These are phyloP conservation scores for Colletotrichum sansevieriae DNA, from an alignment of 2,329 filamentous ascomycete species.

Conservation along the genomic window DNA sequence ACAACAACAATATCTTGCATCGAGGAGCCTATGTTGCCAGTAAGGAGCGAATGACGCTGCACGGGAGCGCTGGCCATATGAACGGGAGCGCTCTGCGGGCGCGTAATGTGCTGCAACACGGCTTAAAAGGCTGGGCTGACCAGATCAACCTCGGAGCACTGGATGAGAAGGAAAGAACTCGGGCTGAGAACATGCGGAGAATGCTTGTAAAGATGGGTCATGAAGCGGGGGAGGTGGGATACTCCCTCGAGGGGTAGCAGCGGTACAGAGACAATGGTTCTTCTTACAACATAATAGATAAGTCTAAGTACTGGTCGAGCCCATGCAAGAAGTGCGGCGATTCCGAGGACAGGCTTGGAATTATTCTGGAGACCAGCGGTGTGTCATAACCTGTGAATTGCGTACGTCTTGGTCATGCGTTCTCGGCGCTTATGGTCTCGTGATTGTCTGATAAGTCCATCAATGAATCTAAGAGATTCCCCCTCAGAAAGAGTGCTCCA, in stretches of 20 bases:
- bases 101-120: conserved; percentile 82
- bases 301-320: background rate
- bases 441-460: conserved; percentile 6
- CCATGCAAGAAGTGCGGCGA: conserved; percentile 7
- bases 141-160: conserved; percentile 67
- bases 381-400: conserved; percentile 34
- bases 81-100: conserved; percentile 68
- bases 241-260: conserved; percentile 62
- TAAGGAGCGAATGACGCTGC: conserved; percentile 77
- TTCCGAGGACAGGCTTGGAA: conserved; percentile 23
- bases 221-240: conserved; percentile 73
- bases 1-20: conserved; percentile 90
- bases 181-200: conserved; percentile 74
- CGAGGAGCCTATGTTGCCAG: conserved; percentile 72
- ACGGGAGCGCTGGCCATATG: conserved; percentile 77
- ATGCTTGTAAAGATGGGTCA: conserved; percentile 73
- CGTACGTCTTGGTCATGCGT: conserved; percentile 30
- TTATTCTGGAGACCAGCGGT: conserved; percentile 26
- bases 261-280: conserved; percentile 26
- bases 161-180: conserved; percentile 56
- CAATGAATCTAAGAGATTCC: too few relatives aligned
- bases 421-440: conserved; percentile 26
- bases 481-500: too few relatives aligned
- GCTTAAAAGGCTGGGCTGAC: conserved; percentile 75
- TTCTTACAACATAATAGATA: conserved; percentile 4